These are phyloP conservation scores for Arachnomyces sp. DNA, from an alignment of 2,329 filamentous ascomycete species.

Conservation along the genomic window DNA sequence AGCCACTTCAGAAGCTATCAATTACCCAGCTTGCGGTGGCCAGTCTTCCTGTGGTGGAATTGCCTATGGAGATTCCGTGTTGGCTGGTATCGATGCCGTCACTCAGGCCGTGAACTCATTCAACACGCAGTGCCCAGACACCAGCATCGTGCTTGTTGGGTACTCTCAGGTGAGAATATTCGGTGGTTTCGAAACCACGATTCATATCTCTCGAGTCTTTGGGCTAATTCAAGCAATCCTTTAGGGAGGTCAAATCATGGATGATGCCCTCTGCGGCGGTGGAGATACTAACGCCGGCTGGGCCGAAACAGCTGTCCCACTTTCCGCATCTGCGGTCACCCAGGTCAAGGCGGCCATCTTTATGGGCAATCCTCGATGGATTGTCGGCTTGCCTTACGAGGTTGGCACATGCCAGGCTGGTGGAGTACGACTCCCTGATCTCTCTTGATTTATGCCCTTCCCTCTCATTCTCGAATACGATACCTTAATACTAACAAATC, in stretches of 20 bases:
- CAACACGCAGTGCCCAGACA: slow-evolving; percentile 48
- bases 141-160: slow-evolving; percentile 53
- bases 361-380: slow-evolving; percentile 55
- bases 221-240: not conserved
- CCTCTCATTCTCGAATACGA: too few species aligned
- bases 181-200: not conserved
- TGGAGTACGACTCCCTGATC: slow-evolving; percentile 54
- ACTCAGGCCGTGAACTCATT: slow-evolving; percentile 52
- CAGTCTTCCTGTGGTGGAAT: slow-evolving; percentile 50
- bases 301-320: slow-evolving; percentile 35
- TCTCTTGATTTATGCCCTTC: not conserved
- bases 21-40: slow-evolving; percentile 56
- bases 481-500: not conserved
- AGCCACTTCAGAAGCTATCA: slow-evolving; percentile 47
- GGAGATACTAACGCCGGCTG: slow-evolving; percentile 41
- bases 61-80: slow-evolving; percentile 52
- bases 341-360: slow-evolving; percentile 57
- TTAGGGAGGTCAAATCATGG: slow-evolving; percentile 55
- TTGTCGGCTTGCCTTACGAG: slow-evolving; percentile 49
- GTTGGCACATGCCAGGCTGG: slow-evolving; percentile 52
- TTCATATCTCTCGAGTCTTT: not conserved
- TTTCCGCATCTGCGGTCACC: slow-evolving; percentile 41
- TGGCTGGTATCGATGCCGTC: slow-evolving; percentile 51
- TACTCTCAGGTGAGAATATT: slow-evolving; percentile 49
- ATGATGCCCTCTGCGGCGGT: slow-evolving; percentile 54